Base-by-base conservation (phyloP, 2,329 filamentous ascomycete species). In the Xylariomycetidae sp. region DNA sequence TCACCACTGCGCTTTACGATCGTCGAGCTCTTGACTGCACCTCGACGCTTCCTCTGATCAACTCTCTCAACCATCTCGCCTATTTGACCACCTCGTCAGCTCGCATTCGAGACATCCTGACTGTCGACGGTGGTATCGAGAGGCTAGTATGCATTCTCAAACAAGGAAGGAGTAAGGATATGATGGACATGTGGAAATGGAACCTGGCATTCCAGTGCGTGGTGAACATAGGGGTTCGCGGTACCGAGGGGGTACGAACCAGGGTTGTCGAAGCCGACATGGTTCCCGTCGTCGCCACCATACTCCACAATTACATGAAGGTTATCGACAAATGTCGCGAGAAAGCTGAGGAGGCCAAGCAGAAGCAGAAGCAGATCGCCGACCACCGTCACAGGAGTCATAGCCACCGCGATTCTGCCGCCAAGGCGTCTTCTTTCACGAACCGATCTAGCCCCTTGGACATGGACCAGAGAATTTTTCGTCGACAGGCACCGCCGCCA, bases 141-240 rank as follows among this genome's bases (percentile, higher is more conserved):
- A 74, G 90, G 46, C 71, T 98, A 49, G 87, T 98, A 58, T 96
- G 88, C 74, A 96, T 98, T 56, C 77, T 98, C 61, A 98, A 98
- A 65, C 88, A 95, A 64, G 92, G 92, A 44, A 77, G 92, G 57
- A 96, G 87, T 66, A 94, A 89, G 64, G 90, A 98, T 60, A 84
- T 96, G 81, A 96, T 97, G 90, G 90, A 96, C 61, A 95, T 95
- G 86, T 98, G 92, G 92, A 97, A 97, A 66, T 98, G 92, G 92
- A 98, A 96, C 57, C 74, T 98, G 43, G 92, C 92, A 33, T 98
- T 98, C 62, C 92, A 97, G 64, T 98, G 92, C 61, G 89, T 97
- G 45, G 92, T 98, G 58, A 98, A 98, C 62, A 97, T 98, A 56
- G 92, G 92, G 37, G 90, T 98, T 40, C 80, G 92, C 49, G 92